Percentiles rank a stretch among this genome's conserved stretches.
phyloP scores from a whole-genome alignment of 23 red algal species.

The Gracilaria gracilis region DNA sequence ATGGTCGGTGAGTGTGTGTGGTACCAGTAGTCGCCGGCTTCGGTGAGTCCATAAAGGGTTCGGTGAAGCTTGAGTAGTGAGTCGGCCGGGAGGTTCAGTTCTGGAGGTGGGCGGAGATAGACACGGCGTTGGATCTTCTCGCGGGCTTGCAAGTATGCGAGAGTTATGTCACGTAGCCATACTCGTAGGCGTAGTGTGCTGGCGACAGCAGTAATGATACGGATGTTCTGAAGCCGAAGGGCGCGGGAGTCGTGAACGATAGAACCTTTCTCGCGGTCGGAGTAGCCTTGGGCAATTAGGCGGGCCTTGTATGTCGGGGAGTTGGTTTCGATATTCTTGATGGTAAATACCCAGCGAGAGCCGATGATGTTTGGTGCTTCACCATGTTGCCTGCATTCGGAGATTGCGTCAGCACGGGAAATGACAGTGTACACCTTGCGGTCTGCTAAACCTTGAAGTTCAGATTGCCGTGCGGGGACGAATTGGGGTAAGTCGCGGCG shows the following conservation, averaged over 20 bases:
- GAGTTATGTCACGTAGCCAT: slow-evolving; percentile 30
- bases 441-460: too few species aligned
- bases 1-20: neutral
- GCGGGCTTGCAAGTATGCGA: slow-evolving; percentile 32
- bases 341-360: neutral
- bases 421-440: too few species aligned
- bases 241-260: slow-evolving; percentile 28
- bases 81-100: neutral
- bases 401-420: too few species aligned
- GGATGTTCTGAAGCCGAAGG: neutral
- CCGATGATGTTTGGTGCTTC: too few species aligned
- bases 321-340: neutral
- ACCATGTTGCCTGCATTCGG: too few species aligned
- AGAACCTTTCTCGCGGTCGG: slow-evolving; percentile 9
- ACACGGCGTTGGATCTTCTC: slow-evolving; percentile 3
- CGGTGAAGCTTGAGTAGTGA: neutral
- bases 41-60: slow-evolving; percentile 42
- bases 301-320: neutral
- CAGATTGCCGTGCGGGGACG: too few species aligned
- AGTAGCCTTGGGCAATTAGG: slow-evolving; percentile 32
- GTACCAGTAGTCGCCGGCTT: slow-evolving; percentile 51
- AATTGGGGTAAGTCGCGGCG: too few species aligned
- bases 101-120: neutral
- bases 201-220: neutral
- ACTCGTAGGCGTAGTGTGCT: neutral